phyloP scores from a whole-genome alignment of 176 grass and related monocot genomes.

The Zea mays region Zm-B73-REFERENCE-NAM-5.0 NC_050103.1:10501001-10501500 shows the following conservation, averaged over 20 bases:
- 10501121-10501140: constrained; percentile 3
- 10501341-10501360: neutral
- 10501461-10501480: no score
- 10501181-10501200: constrained; percentile 14
- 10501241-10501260: neutral
- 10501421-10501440: neutral
- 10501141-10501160: neutral
- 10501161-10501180: neutral
- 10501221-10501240: neutral
- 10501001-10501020: constrained; percentile 22
- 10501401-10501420: neutral
- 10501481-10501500: no score
- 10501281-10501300: constrained; percentile 3
- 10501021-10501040: neutral
- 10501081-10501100: neutral
- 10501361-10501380: neutral
- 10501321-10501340: neutral
- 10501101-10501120: neutral
- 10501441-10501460: no score
- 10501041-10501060: constrained; percentile 2
- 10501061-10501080: constrained; percentile 17
- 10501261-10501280: neutral
- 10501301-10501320: neutral
- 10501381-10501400: neutral
- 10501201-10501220: neutral